Percentiles rank a stretch among this genome's conserved stretches.
These are phyloP conservation scores for Lactuca sativa DNA, from an alignment of 129 eudicot species.

Conservation along the genomic window DNA sequence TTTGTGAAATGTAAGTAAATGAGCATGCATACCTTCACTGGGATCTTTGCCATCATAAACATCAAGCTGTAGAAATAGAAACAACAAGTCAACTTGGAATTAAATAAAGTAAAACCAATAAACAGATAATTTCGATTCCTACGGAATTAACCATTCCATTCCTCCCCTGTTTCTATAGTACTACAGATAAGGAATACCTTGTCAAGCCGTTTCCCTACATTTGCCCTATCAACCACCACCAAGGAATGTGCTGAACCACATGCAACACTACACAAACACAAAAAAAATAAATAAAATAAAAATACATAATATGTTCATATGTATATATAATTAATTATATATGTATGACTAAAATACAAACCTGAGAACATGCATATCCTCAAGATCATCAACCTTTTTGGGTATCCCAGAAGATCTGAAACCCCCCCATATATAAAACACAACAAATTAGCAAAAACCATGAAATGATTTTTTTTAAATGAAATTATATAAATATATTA, in stretches of 20 bases:
- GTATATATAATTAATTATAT: not conserved
- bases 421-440: slow-evolving; percentile 4
- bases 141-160: no score
- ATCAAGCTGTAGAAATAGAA: slow-evolving; percentile 57
- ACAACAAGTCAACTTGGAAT: not conserved
- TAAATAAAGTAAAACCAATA: no score
- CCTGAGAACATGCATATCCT: slow-evolving; percentile 99
- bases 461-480: not conserved
- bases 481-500: not conserved
- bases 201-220: slow-evolving; percentile 55
- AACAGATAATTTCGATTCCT: no score
- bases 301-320: not conserved
- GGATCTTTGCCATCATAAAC: slow-evolving; percentile 74
- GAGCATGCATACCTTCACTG: slow-evolving; percentile 43
- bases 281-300: not conserved
- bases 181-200: slow-evolving; percentile 40
- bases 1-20: not conserved
- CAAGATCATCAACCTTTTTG: slow-evolving; percentile 80
- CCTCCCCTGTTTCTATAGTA: no score
- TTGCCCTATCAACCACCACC: slow-evolving; percentile 78
- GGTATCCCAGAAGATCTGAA: slow-evolving; percentile 78
- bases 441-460: not conserved
- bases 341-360: slow-evolving; percentile 22
- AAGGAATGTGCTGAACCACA: slow-evolving; percentile 89
- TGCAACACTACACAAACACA: slow-evolving; percentile 60